Percentiles rank a stretch among this genome's conserved stretches.
These are phyloP conservation scores for Populus deltoides DNA, from an alignment of 345 rosid species.

Conservation along the genomic window DNA sequence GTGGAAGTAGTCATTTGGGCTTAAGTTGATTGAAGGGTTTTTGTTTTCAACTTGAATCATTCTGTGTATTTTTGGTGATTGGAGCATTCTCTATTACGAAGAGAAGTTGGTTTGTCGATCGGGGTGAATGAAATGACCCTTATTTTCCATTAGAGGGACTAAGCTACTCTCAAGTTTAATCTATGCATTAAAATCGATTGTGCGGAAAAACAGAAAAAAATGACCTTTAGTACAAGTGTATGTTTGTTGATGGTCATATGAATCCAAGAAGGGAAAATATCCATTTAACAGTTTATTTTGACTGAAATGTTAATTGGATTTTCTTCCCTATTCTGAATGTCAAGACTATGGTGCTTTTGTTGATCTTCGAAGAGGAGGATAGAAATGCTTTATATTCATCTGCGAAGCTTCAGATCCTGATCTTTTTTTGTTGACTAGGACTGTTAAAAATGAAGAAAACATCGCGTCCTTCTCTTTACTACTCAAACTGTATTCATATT, in stretches of 20 bases:
- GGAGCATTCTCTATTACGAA: background rate
- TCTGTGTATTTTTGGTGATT: background rate
- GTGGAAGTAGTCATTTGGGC: background rate
- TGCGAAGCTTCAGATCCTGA: background rate
- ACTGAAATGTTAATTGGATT: background rate
- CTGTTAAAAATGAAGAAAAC: background rate
- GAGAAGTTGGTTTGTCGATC: background rate
- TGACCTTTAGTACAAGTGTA: background rate
- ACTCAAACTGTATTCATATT: background rate
- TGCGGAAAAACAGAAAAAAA: background rate
- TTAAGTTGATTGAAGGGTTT: background rate
- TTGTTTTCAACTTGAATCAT: background rate
- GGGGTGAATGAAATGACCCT: background rate
- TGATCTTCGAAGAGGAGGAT: background rate
- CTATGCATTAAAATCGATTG: background rate
- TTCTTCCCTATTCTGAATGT: background rate
- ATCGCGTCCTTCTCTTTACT: background rate
- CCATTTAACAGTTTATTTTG: background rate
- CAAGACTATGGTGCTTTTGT: background rate
- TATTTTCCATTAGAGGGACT: background rate
- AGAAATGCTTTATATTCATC: background rate
- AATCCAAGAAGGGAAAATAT: background rate
- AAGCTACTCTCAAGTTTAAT: background rate
- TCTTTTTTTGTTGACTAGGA: background rate
- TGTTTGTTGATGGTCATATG: background rate